These are phyloP conservation scores for Dujonia santamariae DNA, from an alignment of 1,139 yeast species.

Conservation along the genomic window DNA sequence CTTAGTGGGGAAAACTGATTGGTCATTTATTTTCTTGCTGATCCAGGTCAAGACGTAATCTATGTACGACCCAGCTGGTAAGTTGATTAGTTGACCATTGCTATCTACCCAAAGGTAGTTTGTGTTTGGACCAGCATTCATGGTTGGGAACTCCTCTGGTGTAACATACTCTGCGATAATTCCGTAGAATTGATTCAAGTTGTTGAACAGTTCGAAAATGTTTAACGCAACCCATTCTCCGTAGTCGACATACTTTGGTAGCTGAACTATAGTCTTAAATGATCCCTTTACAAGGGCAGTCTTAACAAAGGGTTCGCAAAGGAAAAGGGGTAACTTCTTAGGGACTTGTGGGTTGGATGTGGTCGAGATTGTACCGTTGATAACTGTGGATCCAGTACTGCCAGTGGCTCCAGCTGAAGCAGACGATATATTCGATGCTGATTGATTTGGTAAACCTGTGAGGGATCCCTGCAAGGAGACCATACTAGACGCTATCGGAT, in stretches of 20 bases:
- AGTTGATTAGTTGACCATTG: constrained; percentile 69
- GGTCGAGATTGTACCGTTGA: neutral
- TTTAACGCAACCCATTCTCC: constrained; percentile 96
- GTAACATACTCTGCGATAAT: constrained; percentile 86
- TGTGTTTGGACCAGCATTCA: constrained; percentile 93
- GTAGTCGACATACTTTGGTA: constrained; percentile 90
- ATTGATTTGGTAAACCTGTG: neutral
- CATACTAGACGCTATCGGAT: neutral
- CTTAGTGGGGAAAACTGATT: constrained; percentile 86
- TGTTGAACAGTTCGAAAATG: constrained; percentile 84
- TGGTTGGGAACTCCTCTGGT: constrained; percentile 84
- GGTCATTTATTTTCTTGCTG: constrained; percentile 82
- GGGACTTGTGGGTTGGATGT: constrained; percentile 5
- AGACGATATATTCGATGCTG: neutral
- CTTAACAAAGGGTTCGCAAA: constrained; percentile 91
- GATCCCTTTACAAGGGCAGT: constrained; percentile 97
- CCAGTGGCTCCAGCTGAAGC: constrained; percentile 1
- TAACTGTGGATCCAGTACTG: neutral
- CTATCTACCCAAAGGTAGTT: constrained; percentile 91
- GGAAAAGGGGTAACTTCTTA: constrained; percentile 54
- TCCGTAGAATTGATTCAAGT: constrained; percentile 83
- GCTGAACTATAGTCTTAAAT: constrained; percentile 89
- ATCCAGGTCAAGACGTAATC: constrained; percentile 93
- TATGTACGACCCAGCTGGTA: constrained; percentile 92
- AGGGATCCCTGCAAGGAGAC: neutral